Evolutionary conservation across 1,284 basidiomycete species (phyloP).

Genomic region (Sutorius eximius): DNA sequence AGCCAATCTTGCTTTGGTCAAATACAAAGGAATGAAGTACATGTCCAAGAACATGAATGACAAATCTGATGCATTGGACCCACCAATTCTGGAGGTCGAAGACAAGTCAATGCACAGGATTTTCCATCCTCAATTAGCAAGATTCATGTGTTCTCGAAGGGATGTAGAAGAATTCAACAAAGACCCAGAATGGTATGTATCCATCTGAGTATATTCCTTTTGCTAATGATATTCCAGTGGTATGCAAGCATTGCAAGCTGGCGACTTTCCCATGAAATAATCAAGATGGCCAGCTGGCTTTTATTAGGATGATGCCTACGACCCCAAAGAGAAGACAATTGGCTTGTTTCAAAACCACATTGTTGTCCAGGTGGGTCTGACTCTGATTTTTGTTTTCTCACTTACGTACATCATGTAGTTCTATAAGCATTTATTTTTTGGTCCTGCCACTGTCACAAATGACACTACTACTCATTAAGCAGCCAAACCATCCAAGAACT

Average conservation of each 20-base stretch:
- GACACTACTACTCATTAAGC: background rate
- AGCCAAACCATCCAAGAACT: background rate
- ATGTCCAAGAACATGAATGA: background rate
- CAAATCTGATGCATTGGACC: background rate
- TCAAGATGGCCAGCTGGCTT: constrained; percentile 1
- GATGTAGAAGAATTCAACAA: constrained; percentile 8
- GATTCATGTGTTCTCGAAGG: background rate
- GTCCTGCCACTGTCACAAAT: background rate
- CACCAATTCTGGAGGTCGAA: background rate
- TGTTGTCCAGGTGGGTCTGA: background rate
- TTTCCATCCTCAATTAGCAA: constrained; percentile 4
- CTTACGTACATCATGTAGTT: background rate
- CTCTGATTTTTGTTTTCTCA: background rate
- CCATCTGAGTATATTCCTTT: background rate
- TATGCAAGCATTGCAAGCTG: constrained; percentile 1
- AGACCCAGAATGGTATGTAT: background rate
- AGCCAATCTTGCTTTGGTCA: background rate
- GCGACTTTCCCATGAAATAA: background rate
- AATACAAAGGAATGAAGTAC: constrained; percentile 3
- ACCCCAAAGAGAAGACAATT: background rate
- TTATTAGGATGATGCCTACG: background rate
- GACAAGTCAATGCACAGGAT: background rate
- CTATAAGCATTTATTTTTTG: background rate
- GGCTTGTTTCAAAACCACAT: background rate
- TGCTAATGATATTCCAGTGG: background rate